These are phyloP conservation scores for Geotrichum carabidarum DNA, from an alignment of 1,139 yeast genomes.

Conservation along the genomic window DNA sequence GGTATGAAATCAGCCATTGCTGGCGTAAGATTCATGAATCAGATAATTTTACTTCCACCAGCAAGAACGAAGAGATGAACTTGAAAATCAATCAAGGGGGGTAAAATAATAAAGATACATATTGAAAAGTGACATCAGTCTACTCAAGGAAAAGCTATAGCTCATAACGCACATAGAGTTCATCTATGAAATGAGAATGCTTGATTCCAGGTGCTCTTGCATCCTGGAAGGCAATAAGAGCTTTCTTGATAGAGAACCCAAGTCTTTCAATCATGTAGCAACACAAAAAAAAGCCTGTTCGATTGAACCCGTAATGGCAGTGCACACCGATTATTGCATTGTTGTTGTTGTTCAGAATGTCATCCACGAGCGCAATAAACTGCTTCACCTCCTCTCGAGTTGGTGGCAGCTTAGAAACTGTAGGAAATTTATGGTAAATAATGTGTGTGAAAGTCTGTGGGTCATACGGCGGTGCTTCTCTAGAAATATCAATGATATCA, in stretches of 20 bases:
- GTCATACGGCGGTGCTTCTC: slow-evolving; percentile 71
- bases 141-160: slow-evolving; percentile 11
- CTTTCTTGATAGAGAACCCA: slow-evolving; percentile 58
- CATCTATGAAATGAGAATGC: slow-evolving; percentile 74
- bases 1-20: neutral
- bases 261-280: slow-evolving; percentile 60
- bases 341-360: slow-evolving; percentile 37
- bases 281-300: slow-evolving; percentile 72
- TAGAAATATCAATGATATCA: slow-evolving; percentile 67
- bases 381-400: slow-evolving; percentile 54
- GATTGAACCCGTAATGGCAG: slow-evolving; percentile 77
- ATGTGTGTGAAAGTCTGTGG: slow-evolving; percentile 53
- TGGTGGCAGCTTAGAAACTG: slow-evolving; percentile 75
- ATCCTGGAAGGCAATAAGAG: slow-evolving; percentile 53
- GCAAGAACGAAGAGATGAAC: no score
- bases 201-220: slow-evolving; percentile 71
- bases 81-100: neutral
- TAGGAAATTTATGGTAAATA: slow-evolving; percentile 64
- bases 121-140: neutral
- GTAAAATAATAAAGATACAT: neutral
- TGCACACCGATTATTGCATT: slow-evolving; percentile 55
- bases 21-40: neutral
- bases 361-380: slow-evolving; percentile 53
- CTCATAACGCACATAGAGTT: slow-evolving; percentile 58
- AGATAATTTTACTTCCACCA: no score